Evolutionary conservation across 2,329 filamentous ascomycete species (phyloP), one percentile per base, ranked within the genome.

Genomic region (Talaromyces sp.): DNA sequence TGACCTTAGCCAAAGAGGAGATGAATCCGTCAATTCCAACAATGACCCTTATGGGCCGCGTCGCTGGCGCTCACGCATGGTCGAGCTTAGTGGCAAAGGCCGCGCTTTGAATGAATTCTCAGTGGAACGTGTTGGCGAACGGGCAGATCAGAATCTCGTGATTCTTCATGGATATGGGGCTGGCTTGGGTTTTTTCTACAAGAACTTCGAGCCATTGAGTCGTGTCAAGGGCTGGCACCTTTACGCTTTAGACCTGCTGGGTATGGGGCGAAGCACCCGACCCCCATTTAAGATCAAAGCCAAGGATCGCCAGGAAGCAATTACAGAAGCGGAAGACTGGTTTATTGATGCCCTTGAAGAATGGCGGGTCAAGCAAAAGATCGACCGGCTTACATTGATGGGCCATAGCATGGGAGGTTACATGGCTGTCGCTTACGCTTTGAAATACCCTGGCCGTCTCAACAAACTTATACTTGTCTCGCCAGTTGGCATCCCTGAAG

Each of bases 121-220:
- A 0, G 86, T 99, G 2, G 91, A 96, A 77, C 84, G 93, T 55
- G 78, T 91, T 0, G 91, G 87, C 38, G 93, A 97, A 71, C 77
- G 87, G 4, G 84, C 86, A 0, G 88, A 96, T 53, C 88, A 98
- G 70, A 95, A 91, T 50, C 81, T 99, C 17, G 93, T 99, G 51
- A 96, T 99, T 86, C 80, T 99, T 4, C 95, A 99, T 72, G 95
- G 95, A 63, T 99, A 99, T 74, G 95, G 95, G 53, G 95, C 95
- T 2, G 95, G 95, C 0, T 82, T 99, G 0, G 95, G 93, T 24
- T 98, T 99, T 77, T 99, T 96, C 81, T 99, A 97, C 82, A 93
- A 95, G 78, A 99, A 99, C 73, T 96, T 96, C 63, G 95, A 99
- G 75, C 86, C 88, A 6, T 78, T 99, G 35, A 93, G 89, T 52